Conservation (phyloP, 345 rosid genomes). For the Abelmoschus esculentus region DNA sequence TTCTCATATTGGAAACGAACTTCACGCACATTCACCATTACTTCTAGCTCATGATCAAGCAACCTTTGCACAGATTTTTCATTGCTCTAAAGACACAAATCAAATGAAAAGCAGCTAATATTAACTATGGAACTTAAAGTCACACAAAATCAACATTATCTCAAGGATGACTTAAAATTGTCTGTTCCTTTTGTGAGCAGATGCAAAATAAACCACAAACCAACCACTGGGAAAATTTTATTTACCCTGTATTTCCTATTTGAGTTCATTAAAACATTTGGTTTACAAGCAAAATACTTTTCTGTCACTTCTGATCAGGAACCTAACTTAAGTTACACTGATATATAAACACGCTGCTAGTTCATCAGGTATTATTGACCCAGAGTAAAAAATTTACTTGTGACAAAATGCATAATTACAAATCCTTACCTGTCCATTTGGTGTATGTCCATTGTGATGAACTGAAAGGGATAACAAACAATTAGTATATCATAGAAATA, state of each 20-base stretch:
- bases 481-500: slow-evolving; percentile 3
- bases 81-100: slow-evolving; percentile 32
- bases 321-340: neutral
- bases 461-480: slow-evolving; percentile 26
- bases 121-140: neutral
- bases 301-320: slow-evolving; percentile 12
- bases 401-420: slow-evolving; percentile 6
- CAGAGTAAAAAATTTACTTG: slow-evolving; percentile 6
- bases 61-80: slow-evolving; percentile 58
- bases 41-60: slow-evolving; percentile 79
- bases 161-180: neutral
- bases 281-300: neutral
- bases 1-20: slow-evolving; percentile 61
- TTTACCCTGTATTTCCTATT: neutral
- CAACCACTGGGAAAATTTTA: neutral
- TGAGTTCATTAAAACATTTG: neutral
- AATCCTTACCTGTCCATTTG: slow-evolving; percentile 42
- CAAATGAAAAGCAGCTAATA: neutral
- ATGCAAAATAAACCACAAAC: neutral
- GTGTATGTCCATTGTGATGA: slow-evolving; percentile 38
- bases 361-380: neutral
- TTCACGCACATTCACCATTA: slow-evolving; percentile 61
- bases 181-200: neutral
- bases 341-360: neutral
- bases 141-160: neutral